A percentile compares a stretch with the other conserved stretches of the same genome.
These are phyloP conservation scores for Isatis tinctoria DNA, from an alignment of 345 rosid species.

Conservation along the genomic window DNA sequence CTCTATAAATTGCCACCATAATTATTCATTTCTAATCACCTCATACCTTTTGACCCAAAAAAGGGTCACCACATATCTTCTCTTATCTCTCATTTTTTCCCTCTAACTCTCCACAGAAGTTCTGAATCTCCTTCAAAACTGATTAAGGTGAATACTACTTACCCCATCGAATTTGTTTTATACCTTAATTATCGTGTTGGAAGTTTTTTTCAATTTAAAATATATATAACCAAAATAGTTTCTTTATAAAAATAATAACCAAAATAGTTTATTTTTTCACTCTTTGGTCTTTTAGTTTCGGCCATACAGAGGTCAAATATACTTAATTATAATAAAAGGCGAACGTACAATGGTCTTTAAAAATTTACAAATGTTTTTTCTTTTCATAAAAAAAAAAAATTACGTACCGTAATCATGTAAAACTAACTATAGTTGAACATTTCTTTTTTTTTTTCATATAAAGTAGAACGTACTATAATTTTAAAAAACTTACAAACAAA, in stretches of 20 bases:
- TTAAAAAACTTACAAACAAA: background rate
- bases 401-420: background rate
- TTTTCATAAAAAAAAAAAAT: background rate
- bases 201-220: background rate
- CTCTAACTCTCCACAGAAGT: background rate
- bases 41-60: background rate
- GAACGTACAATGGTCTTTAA: background rate
- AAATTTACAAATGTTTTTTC: background rate
- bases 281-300: background rate
- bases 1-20: slow-evolving; percentile 25
- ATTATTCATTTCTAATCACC: slow-evolving; percentile 7
- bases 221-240: background rate
- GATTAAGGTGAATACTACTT: slow-evolving; percentile 12
- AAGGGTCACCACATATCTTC: background rate
- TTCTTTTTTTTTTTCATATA: background rate
- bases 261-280: background rate
- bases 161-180: background rate
- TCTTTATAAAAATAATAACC: background rate
- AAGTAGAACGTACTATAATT: background rate
- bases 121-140: slow-evolving; percentile 3
- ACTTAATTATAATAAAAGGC: background rate
- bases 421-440: too few species aligned
- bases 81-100: background rate
- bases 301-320: background rate
- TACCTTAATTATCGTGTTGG: background rate